Evolutionary conservation across 1,284 basidiomycete genomes (phyloP), one percentile per base, ranked within the genome.

Genomic region (Marasmius fiardii): DNA sequence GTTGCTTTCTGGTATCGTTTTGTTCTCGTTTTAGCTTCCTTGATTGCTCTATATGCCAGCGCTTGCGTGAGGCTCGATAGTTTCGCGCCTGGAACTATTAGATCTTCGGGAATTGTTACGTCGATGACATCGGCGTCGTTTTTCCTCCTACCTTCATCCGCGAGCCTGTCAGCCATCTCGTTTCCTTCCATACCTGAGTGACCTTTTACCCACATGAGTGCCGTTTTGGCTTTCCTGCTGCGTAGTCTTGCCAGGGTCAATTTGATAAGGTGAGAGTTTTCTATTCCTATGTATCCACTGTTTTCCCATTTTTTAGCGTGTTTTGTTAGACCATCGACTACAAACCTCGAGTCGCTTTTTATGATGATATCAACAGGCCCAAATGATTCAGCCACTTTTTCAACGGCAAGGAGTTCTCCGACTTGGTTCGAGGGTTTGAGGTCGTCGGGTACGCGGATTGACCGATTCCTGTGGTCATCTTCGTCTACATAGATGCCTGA

Each of bases 191-290:
- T 54, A 0, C 64, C 64, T 0, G 31, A 11, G 41, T 71, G 69
- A 0, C 67, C 65, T 58, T 71, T 70, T 0, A 70, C 65, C 65
- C 67, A 68, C n/a, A 53, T 26, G 26, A 72, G 58, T 7, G 24
- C 26, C 0, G 65, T 70, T 4, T 41, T 23, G 0, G 63, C 66
- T 4, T 58, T 51, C 3, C 65, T 21, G 1, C 12, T 4, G 21
- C 63, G 47, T 1, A 69, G 57, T 0, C 53, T 45, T 20, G 55
- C 55, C 0, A 57, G 59, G 0, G 60, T 56, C 8, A 12, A 39
- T 48, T 56, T n/a, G n/a, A 68, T 59, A 0, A 62, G 37, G 0
- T 47, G 26, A 0, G 47, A 37, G 33, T 66, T 65, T 12, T 43
- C 33, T 0, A 61, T 39, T 0, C 26, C 55, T 3, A 64, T 56